phyloP scores from a whole-genome alignment of 2,329 filamentous ascomycete species.

The Ophidiomyces ophidiicola region DNA sequence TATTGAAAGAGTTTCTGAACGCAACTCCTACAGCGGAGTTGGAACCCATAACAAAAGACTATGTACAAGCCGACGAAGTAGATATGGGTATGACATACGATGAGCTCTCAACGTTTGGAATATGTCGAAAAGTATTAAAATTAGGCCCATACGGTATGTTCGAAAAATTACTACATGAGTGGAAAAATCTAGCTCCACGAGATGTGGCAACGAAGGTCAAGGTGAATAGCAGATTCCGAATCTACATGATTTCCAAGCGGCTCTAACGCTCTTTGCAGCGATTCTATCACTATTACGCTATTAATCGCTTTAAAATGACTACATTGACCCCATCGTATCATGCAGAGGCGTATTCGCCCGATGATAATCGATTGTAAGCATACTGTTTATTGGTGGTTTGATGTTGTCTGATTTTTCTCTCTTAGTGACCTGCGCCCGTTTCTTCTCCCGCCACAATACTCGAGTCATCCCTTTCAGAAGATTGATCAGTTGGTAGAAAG shows the following conservation, averaged over 20 bases:
- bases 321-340: constrained; percentile 46
- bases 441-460: constrained; percentile 26
- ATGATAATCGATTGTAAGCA: constrained; percentile 23
- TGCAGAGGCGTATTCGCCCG: constrained; percentile 35
- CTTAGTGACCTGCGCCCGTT: constrained; percentile 44
- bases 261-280: constrained; percentile 2
- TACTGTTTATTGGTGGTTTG: neutral
- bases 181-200: constrained; percentile 26
- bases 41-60: constrained; percentile 51
- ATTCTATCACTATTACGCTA: constrained; percentile 27
- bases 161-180: constrained; percentile 39
- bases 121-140: constrained; percentile 40
- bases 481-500: constrained; percentile 13
- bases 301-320: constrained; percentile 52
- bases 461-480: constrained; percentile 13
- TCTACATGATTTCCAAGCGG: neutral
- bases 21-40: constrained; percentile 50
- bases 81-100: constrained; percentile 41
- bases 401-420: constrained; percentile 29
- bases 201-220: constrained; percentile 34
- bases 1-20: constrained; percentile 45
- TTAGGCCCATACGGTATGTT: constrained; percentile 44
- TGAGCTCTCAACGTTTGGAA: constrained; percentile 40
- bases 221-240: constrained; percentile 10
- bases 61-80: constrained; percentile 44